These are phyloP conservation scores for Apiospora phragmitis DNA, from an alignment of 2,329 filamentous ascomycete genomes.

Conservation along the genomic window DNA sequence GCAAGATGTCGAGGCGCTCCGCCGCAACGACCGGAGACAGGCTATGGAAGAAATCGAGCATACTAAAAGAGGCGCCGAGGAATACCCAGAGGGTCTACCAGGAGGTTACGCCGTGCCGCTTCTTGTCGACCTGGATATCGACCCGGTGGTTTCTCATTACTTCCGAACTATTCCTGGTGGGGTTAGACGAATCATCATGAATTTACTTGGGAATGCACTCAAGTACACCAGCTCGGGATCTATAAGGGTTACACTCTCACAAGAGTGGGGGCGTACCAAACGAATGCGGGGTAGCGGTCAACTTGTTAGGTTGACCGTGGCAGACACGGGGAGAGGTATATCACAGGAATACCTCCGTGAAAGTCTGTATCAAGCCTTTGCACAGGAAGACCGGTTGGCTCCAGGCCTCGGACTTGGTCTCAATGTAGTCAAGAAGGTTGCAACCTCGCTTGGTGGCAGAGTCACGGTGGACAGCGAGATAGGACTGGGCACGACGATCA, in stretches of 20 bases:
- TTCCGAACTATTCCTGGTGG: conserved; percentile 56
- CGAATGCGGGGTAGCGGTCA: background rate
- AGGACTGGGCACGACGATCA: conserved; percentile 33
- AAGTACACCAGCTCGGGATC: conserved; percentile 52
- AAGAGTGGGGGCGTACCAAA: conserved; percentile 7
- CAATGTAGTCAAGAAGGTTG: conserved; percentile 52
- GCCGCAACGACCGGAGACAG: background rate
- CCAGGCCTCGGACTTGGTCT: conserved; percentile 61
- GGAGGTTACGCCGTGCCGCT: conserved; percentile 31
- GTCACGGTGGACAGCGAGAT: conserved; percentile 21
- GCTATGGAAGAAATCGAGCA: conserved; percentile 5
- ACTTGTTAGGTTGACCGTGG: conserved; percentile 35
- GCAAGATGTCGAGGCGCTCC: background rate
- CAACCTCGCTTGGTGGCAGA: conserved; percentile 15
- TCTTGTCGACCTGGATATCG: conserved; percentile 45
- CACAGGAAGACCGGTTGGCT: conserved; percentile 59
- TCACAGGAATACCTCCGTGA: conserved; percentile 57
- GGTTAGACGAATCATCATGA: conserved; percentile 57
- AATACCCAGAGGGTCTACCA: background rate
- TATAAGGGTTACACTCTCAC: conserved; percentile 23
- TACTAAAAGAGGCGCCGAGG: background rate
- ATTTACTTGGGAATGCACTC: conserved; percentile 60
- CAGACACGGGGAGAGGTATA: conserved; percentile 63
- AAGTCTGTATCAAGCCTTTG: conserved; percentile 58
- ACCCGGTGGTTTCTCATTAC: conserved; percentile 46